Evolutionary conservation across 176 grass and related monocot genomes (phyloP), one percentile per base, ranked within the genome.

Genomic region (Musa troglodytarum): DNA sequence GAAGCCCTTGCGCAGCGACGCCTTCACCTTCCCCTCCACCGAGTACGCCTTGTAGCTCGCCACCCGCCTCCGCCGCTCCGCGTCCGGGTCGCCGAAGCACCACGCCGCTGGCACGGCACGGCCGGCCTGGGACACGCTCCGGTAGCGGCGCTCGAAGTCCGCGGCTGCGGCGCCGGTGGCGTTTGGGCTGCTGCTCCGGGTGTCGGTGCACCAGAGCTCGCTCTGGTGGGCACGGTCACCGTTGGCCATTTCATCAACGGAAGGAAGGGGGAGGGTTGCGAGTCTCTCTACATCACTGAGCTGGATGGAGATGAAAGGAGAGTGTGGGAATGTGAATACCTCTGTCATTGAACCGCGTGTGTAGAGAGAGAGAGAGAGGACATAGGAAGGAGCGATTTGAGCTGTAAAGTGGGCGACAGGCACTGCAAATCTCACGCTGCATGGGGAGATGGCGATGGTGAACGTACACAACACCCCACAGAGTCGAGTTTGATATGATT

Each of bases 1-100:
- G 82, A 87, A 55, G 0, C 91, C 80, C 19, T 72, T 76, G 52
- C 85, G 82, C 43, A 94, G 73, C 54, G 91, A 94, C 21, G 87
- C 83, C 88, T 90, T 90, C 16, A 94, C 55, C 75, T 83, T 79
- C 19, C 82, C 83, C 82, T 94, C 87, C 24, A 83, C 82, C 77
- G 82, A 74, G 76, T 90, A 90, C 2, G 78, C 70, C 80, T 94
- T 94, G 83, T 94, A 94, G 11, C 61, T 74, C 0, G 85, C 91
- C 11, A 90, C 87, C 76, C 91, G 54, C 80, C 85, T 80, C 80
- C 87, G 87, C 9, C 91, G 82, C 80, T 90, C 83, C 51, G 85
- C 78, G 82, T 88, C 91, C 2, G 87, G 79, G 80, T 87, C 87
- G 25, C 71, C 71, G n/a, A 77, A 72, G 79, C 77, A 88, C 87